These are phyloP conservation scores for Aspergillus sp. DNA, from an alignment of 2,329 filamentous ascomycete genomes.

Conservation along the genomic window DNA sequence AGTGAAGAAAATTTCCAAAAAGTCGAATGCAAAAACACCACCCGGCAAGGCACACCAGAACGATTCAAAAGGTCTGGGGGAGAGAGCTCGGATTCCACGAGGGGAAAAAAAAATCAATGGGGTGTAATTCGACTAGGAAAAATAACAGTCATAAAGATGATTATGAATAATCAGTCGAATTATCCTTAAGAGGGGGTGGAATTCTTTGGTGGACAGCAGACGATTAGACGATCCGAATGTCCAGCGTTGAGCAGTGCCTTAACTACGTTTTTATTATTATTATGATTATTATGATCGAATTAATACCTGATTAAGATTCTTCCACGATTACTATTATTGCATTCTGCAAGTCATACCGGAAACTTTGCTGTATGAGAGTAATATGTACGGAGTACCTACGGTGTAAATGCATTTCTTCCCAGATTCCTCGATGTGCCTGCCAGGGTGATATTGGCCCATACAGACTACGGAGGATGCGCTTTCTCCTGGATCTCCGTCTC, in stretches of 20 bases:
- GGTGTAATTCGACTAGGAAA: too few species aligned
- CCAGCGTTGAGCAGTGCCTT: too few species aligned
- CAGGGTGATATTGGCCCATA: background rate
- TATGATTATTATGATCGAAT: background rate
- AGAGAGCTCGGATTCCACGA: too few species aligned
- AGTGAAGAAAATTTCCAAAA: too few species aligned
- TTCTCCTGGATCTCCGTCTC: conserved; percentile 6
- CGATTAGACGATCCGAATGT: too few species aligned
- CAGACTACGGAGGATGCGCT: background rate
- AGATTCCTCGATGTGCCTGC: background rate
- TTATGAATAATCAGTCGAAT: background rate
- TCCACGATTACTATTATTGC: conserved; percentile 17
- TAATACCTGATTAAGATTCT: background rate
- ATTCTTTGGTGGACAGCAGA: background rate
- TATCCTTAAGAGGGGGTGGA: too few species aligned
- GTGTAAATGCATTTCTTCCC: too few species aligned
- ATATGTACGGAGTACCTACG: background rate
- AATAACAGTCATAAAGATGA: background rate
- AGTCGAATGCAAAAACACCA: too few species aligned
- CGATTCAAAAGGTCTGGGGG: too few species aligned
- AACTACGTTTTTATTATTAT: background rate
- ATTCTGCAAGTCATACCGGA: conserved; percentile 23
- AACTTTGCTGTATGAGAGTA: background rate
- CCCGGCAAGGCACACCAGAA: too few species aligned
- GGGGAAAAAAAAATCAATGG: background rate